Conservation (phyloP, 768 basidiomycete genomes). For the Leccinum uliginosum region DNA sequence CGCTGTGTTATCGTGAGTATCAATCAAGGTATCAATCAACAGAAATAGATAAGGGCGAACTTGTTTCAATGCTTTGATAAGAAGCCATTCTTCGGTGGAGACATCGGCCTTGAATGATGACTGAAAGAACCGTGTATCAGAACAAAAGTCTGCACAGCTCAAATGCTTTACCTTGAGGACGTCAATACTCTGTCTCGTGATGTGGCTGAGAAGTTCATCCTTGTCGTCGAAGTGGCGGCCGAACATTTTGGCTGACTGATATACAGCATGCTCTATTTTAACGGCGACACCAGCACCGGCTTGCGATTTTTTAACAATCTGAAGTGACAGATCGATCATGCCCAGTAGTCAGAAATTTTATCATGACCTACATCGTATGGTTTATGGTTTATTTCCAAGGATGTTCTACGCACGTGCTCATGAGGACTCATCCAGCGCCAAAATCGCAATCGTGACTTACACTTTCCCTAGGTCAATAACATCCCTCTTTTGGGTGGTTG, state of each 20-base stretch:
- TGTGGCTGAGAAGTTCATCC: conserved; percentile 87
- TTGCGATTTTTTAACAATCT: conserved; percentile 91
- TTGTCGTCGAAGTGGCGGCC: conserved; percentile 96
- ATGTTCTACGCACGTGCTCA: conserved; percentile 54
- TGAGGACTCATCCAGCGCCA: conserved; percentile 1
- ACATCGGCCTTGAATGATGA: conserved; percentile 85
- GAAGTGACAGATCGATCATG: conserved; percentile 4
- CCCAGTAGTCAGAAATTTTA: background rate
- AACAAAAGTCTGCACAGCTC: background rate
- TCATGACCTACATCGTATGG: conserved; percentile 56
- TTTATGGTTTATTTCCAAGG: conserved; percentile 97
- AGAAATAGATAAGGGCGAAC: conserved; percentile 32
- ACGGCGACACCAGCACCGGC: conserved; percentile 96
- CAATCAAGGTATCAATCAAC: conserved; percentile 2
- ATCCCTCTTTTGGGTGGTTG: conserved; percentile 83
- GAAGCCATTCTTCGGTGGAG: conserved; percentile 85
- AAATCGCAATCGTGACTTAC: conserved; percentile 42
- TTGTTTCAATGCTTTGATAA: conserved; percentile 84
- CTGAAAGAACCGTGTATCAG: conserved; percentile 36
- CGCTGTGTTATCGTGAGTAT: conserved; percentile 26
- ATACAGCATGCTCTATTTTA: conserved; percentile 97
- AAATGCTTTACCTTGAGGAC: conserved; percentile 70
- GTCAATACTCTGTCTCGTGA: conserved; percentile 92
- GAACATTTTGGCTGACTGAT: conserved; percentile 93
- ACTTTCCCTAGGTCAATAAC: conserved; percentile 92